phyloP scores from a whole-genome alignment of 306 rosid species.

The Malus domestica region ASM211411v1 NC_041797.1:4672001-4672500 shows the following conservation, averaged over 20 bases:
- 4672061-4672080: background rate
- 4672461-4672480: slow-evolving; percentile 4
- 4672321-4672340: slow-evolving; percentile 18
- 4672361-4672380: background rate
- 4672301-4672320: slow-evolving; percentile 31
- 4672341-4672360: slow-evolving; percentile 12
- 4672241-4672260: slow-evolving; percentile 34
- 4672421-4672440: slow-evolving; percentile 38
- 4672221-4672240: background rate
- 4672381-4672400: background rate
- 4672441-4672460: slow-evolving; percentile 36
- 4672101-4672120: background rate
- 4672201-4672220: background rate
- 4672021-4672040: background rate
- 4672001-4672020: background rate
- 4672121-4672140: slow-evolving; percentile 10
- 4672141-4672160: slow-evolving; percentile 4
- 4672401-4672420: background rate
- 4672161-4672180: background rate
- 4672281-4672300: slow-evolving; percentile 28
- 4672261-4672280: slow-evolving; percentile 36
- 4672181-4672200: background rate
- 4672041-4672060: background rate
- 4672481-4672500: slow-evolving; percentile 27
- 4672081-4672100: background rate